A percentile compares a stretch with the other conserved stretches of the same genome.
These are phyloP conservation scores for Cordyceps cateniannulata DNA, from an alignment of 2,329 filamentous ascomycete species.

Conservation along the genomic window DNA sequence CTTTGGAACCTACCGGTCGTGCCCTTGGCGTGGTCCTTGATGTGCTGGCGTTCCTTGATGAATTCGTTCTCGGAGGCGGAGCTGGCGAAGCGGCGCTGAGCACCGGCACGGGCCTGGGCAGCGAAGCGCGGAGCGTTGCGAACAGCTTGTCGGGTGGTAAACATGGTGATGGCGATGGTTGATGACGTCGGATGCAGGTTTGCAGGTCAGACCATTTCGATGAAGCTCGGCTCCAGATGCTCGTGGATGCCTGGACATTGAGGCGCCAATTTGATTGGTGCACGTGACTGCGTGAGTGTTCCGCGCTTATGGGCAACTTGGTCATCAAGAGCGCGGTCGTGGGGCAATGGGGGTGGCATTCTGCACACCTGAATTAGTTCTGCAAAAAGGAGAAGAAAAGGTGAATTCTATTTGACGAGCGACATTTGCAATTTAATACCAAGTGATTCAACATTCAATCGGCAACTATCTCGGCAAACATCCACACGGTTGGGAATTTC, in stretches of 20 bases:
- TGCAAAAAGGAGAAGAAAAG: background rate
- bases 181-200: slow-evolving; percentile 20
- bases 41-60: slow-evolving; percentile 82
- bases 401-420: background rate
- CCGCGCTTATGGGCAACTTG: background rate
- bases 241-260: slow-evolving; percentile 5
- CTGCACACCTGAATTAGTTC: background rate
- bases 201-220: slow-evolving; percentile 28
- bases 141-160: slow-evolving; percentile 54
- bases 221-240: slow-evolving; percentile 28
- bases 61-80: slow-evolving; percentile 81
- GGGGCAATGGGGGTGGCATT: background rate
- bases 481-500: background rate
- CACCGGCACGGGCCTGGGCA: slow-evolving; percentile 51
- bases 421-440: background rate
- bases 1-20: slow-evolving; percentile 64
- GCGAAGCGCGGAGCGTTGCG: slow-evolving; percentile 58
- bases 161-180: slow-evolving; percentile 43
- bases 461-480: background rate
- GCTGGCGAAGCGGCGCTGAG: slow-evolving; percentile 68
- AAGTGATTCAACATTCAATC: background rate
- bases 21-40: slow-evolving; percentile 81
- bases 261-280: slow-evolving; percentile 6
- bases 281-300: slow-evolving; percentile 12
- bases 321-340: slow-evolving; percentile 7